Evolutionary conservation across 2,329 filamentous ascomycete genomes (phyloP).

Genomic region (Penicillium psychrosexuale): DNA sequence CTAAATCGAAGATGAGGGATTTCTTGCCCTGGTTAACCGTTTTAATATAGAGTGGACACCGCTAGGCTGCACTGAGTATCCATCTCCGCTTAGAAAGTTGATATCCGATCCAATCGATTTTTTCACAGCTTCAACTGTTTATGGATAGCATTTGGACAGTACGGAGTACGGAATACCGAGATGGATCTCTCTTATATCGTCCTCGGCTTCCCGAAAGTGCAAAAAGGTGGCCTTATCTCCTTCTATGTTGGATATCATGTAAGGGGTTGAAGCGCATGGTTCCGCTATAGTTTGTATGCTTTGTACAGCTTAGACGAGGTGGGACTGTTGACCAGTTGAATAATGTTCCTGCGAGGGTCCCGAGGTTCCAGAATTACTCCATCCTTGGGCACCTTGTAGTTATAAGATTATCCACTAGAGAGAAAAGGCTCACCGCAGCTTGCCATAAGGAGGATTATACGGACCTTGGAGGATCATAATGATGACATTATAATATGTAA

Average conservation of each 20-base stretch:
- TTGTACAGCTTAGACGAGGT: not conserved
- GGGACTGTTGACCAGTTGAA: not conserved
- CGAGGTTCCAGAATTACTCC: not conserved
- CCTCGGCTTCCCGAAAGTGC: conserved; percentile 3
- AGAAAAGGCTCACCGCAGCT: conserved; percentile 18
- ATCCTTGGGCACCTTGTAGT: not conserved
- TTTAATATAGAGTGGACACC: not conserved
- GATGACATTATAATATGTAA: not conserved
- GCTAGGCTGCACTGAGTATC: not conserved
- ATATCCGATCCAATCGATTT: not conserved
- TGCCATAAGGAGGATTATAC: not conserved
- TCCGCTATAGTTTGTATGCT: not conserved
- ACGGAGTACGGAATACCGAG: not conserved
- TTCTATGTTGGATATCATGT: not conserved
- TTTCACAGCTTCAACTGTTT: not conserved
- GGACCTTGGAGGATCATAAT: not conserved
- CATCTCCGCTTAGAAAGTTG: not conserved
- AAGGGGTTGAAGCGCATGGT: not conserved
- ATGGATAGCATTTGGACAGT: not conserved
- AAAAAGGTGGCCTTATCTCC: not conserved
- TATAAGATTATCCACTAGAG: conserved; percentile 14
- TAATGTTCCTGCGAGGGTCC: not conserved
- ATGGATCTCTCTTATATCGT: not conserved
- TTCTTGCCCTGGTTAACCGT: not conserved
- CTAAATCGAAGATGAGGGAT: not conserved